phyloP scores from a whole-genome alignment of 805 yeast species.

The Clavispora vitiphila region DNA sequence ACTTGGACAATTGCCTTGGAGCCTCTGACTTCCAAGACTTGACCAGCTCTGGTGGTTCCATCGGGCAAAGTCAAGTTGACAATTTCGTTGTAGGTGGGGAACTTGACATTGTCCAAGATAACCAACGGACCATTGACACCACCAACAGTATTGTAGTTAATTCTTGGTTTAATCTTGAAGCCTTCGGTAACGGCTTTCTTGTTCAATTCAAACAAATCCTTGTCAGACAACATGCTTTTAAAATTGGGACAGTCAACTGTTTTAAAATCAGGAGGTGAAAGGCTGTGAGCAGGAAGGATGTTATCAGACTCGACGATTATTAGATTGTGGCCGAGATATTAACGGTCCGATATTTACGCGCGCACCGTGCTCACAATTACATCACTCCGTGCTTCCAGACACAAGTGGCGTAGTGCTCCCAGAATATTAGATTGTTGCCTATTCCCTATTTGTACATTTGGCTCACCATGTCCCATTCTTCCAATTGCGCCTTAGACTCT shows the following conservation, averaged over 20 bases:
- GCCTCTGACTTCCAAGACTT: slow-evolving; percentile 96
- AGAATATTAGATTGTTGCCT: background rate
- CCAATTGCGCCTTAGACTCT: slow-evolving; percentile 22
- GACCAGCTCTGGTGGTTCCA: slow-evolving; percentile 93
- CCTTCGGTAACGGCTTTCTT: slow-evolving; percentile 90
- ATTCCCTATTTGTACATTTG: slow-evolving; percentile 15
- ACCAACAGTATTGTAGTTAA: slow-evolving; percentile 92
- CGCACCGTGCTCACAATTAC: slow-evolving; percentile 4
- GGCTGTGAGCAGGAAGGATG: slow-evolving; percentile 1
- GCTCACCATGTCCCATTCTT: slow-evolving; percentile 36
- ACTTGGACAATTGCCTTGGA: slow-evolving; percentile 97
- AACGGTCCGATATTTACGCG: slow-evolving; percentile 7
- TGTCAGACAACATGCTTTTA: slow-evolving; percentile 32
- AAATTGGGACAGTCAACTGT: background rate
- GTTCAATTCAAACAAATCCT: slow-evolving; percentile 65
- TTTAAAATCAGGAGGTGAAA: background rate
- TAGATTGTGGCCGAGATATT: slow-evolving; percentile 2
- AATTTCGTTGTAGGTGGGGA: slow-evolving; percentile 84
- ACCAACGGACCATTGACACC: slow-evolving; percentile 99
- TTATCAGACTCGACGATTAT: slow-evolving; percentile 12
- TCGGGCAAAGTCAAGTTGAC: slow-evolving; percentile 96
- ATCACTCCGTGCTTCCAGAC: background rate
- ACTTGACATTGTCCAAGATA: slow-evolving; percentile 47
- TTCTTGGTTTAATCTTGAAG: slow-evolving; percentile 84
- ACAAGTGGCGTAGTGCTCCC: background rate